These are phyloP conservation scores for Blastobotrys robertii DNA, from an alignment of 805 yeast species.

Conservation along the genomic window DNA sequence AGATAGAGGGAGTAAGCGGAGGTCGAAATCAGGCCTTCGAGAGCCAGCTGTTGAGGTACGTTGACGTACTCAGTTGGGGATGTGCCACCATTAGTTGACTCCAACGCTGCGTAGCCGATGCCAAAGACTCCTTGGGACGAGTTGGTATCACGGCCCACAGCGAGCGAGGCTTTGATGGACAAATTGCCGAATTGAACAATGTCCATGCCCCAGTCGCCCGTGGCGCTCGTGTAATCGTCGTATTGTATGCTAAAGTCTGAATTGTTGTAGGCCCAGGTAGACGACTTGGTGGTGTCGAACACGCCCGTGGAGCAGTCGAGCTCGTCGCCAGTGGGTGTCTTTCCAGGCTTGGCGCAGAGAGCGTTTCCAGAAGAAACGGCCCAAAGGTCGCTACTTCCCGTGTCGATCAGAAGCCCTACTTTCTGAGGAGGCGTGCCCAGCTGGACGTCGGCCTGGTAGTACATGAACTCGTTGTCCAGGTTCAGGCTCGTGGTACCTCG, in stretches of 20 bases:
- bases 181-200: constrained; percentile 40
- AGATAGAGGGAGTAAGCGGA: constrained; percentile 40
- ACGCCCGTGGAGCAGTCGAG: constrained; percentile 21
- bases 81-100: constrained; percentile 7
- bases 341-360: constrained; percentile 24
- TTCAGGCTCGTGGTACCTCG: constrained; percentile 6
- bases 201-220: constrained; percentile 58
- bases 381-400: constrained; percentile 74
- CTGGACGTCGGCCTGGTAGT: constrained; percentile 24
- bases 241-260: constrained; percentile 22
- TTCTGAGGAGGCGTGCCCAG: constrained; percentile 51
- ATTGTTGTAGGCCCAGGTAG: constrained; percentile 18
- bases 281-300: constrained; percentile 24
- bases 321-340: constrained; percentile 23
- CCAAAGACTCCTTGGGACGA: constrained; percentile 32
- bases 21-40: constrained; percentile 33
- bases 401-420: constrained; percentile 51
- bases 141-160: constrained; percentile 45
- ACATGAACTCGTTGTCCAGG: constrained; percentile 19
- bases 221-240: constrained; percentile 40
- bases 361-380: constrained; percentile 42
- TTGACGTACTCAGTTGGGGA: constrained; percentile 39
- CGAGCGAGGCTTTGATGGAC: constrained; percentile 31
- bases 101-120: constrained; percentile 11
- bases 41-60: constrained; percentile 50